phyloP scores from a whole-genome alignment of 1,139 yeast species.

The Suhomyces ambrosiae region DNA sequence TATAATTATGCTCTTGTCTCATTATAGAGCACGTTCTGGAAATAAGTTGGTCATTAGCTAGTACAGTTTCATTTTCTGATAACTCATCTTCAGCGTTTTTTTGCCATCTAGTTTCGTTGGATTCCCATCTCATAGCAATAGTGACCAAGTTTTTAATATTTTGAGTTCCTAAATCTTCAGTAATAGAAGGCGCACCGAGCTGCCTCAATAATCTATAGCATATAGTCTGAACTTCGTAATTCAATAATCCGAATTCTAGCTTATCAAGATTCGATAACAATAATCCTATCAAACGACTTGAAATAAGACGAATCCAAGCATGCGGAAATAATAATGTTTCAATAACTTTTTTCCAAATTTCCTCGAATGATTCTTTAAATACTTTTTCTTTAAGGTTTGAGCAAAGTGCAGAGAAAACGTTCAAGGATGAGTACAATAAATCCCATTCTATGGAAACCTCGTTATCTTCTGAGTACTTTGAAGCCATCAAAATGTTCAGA shows the following conservation, averaged over 20 bases:
- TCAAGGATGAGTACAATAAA: slow-evolving; percentile 65
- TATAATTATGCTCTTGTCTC: slow-evolving; percentile 60
- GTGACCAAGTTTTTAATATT: slow-evolving; percentile 67
- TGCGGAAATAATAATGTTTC: slow-evolving; percentile 78
- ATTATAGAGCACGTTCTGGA: slow-evolving; percentile 61
- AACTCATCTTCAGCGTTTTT: slow-evolving; percentile 23
- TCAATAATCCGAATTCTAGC: slow-evolving; percentile 33
- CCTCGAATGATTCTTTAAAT: slow-evolving; percentile 29
- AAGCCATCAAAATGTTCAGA: slow-evolving; percentile 35
- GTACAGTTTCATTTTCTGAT: slow-evolving; percentile 23
- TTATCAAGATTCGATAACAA: slow-evolving; percentile 47
- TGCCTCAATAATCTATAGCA: slow-evolving; percentile 75
- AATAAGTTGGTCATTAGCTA: slow-evolving; percentile 65
- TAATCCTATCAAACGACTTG: slow-evolving; percentile 63
- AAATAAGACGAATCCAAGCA: slow-evolving; percentile 80
- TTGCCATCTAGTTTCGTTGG: slow-evolving; percentile 38
- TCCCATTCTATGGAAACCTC: slow-evolving; percentile 64
- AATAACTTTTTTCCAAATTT: slow-evolving; percentile 56
- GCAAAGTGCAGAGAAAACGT: slow-evolving; percentile 51
- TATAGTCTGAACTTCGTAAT: slow-evolving; percentile 58
- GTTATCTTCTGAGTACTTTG: slow-evolving; percentile 34
- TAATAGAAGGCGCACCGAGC: slow-evolving; percentile 73
- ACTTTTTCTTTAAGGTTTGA: slow-evolving; percentile 32
- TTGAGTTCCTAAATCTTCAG: slow-evolving; percentile 66
- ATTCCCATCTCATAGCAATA: slow-evolving; percentile 66